Base-by-base conservation (phyloP, 768 basidiomycete species). In the Tulasnella calospora region DNA sequence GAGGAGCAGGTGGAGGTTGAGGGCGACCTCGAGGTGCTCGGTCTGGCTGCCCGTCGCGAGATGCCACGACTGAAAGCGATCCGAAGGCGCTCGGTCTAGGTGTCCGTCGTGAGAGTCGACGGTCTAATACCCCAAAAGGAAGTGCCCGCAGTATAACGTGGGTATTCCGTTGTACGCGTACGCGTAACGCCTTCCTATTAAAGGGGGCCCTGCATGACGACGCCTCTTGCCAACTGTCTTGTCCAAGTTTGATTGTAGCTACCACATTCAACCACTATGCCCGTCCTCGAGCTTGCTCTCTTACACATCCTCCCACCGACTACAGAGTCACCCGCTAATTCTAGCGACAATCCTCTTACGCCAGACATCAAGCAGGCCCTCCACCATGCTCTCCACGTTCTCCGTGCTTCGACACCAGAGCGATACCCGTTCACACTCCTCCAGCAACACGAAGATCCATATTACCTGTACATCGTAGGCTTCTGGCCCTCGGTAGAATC, bases 391-490 rank as follows among this genome's bases (percentile, higher is more conserved):
- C 61, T 67, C n/a, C 61, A 67, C 30, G 61, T 67, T 33, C 61
- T 67, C 15, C 30, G 61, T n/a, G 61, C 61, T 33, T 5, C 30
- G 4, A 67, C 61, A 67, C 61, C 61, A 13, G 61, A 67, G 30
- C n/a, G 12, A 67, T 67, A 67, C 27, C 23, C 27, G n/a, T 67
- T 67, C 61, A 67, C n/a, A 4, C 61, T 67, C 61, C 61, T 67
- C 33, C 61, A 67, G 61, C 61, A 67, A 67, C 61, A 67, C 61
- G 61, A 67, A 33, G 61, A 67, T 67, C 61, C 61, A 30, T 67
- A 27, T 6, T 67, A 67, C 33, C 33, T 67, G 61, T 67, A 67
- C 15, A 67, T 67, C 61, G 30, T 67, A 67, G 61, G 61, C n/a
- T 17, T 67, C 9, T 67, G 61, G 61, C 27, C 61, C 13, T 33